These are phyloP conservation scores for Debaryomycetaceae sp. DNA, from an alignment of 1,139 yeast genomes.

Conservation along the genomic window DNA sequence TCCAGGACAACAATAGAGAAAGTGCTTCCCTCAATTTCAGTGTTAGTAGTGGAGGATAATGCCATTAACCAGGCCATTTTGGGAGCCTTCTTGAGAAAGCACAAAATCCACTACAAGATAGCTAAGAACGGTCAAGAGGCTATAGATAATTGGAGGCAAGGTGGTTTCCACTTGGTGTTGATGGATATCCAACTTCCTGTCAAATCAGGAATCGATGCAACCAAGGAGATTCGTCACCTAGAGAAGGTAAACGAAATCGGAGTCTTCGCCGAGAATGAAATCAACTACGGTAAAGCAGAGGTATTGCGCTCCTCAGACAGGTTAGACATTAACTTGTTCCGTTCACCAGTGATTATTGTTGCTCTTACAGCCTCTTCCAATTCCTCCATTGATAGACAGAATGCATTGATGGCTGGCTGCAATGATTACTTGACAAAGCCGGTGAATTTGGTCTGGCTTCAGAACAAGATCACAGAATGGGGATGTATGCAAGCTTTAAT, in stretches of 20 bases:
- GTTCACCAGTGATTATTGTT: constrained; percentile 92
- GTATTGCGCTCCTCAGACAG: constrained; percentile 20
- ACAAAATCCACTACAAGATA: constrained; percentile 78
- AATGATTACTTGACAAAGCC: constrained; percentile 97
- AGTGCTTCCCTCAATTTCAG: constrained; percentile 78
- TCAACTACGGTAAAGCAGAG: constrained; percentile 23
- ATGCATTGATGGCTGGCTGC: constrained; percentile 95
- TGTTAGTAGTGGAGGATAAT: constrained; percentile 92
- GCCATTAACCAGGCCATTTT: constrained; percentile 90
- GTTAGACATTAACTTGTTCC: constrained; percentile 58
- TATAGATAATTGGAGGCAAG: constrained; percentile 84
- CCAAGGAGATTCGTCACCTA: constrained; percentile 79
- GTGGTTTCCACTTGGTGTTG: constrained; percentile 86
- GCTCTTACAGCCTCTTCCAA: constrained; percentile 89
- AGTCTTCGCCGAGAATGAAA: constrained; percentile 56
- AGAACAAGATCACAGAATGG: constrained; percentile 95
- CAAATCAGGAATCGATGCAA: constrained; percentile 89
- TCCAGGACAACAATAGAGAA: constrained; percentile 37
- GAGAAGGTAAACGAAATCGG: constrained; percentile 84
- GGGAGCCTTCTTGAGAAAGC: constrained; percentile 85
- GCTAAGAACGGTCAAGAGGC: constrained; percentile 95
- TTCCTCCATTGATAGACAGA: constrained; percentile 80
- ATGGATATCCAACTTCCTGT: constrained; percentile 97
- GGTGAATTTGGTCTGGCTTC: constrained; percentile 90
- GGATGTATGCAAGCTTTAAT: constrained; percentile 96